Base-by-base conservation (phyloP, 495 filamentous ascomycete genomes). In the Tuber magnatum region DNA sequence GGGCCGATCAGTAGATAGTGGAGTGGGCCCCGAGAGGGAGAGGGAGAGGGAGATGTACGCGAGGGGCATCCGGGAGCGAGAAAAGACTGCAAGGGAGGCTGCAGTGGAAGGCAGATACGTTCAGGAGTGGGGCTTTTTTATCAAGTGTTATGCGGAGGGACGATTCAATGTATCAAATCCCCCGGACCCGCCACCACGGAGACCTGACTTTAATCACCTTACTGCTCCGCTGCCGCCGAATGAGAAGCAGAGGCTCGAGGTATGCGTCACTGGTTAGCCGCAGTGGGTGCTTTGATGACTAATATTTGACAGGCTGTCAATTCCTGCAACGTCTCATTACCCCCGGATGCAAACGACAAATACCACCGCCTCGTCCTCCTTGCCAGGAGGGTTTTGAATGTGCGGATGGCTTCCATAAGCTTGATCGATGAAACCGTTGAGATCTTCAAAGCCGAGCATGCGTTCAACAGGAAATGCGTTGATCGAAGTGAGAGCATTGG, bases 131-230 rank as follows among this genome's bases (percentile, higher is more conserved):
- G 78, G 78, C 0, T 82, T 82, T 72, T 82, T 83, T 28, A 79
- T 83, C 72, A 83, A 81, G 43, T 83, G 81, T 69, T 83, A 83
- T 71, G 74, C 81, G 12, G 78, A 86, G 80, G 85, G 85, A 32
- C 74, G 81, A 20, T 85, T 82, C 78, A 86, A 84, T 75, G 43
- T 85, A 56, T 82, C 76, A 14, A 78, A 81, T 61, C 84, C 85
- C 14, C 85, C 84, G n/a, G 75, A 80, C 32, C 82, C 84, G 48
- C 83, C 84, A 48, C 77, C 73, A 65, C 72, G 71, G 28, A 76
- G 73, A n/a, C n/a, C 68, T 39, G 78, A 75, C 39, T 84, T 84
- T 44, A 70, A 76, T 70, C 82, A 80, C 70, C 80, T 86, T 16
- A 72, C 78, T 69, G 82, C 84, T 20, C 78, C 83, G 4, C 51